phyloP scores from a whole-genome alignment of 2,329 filamentous ascomycete species.

The Pseudocercospora ulei region DNA sequence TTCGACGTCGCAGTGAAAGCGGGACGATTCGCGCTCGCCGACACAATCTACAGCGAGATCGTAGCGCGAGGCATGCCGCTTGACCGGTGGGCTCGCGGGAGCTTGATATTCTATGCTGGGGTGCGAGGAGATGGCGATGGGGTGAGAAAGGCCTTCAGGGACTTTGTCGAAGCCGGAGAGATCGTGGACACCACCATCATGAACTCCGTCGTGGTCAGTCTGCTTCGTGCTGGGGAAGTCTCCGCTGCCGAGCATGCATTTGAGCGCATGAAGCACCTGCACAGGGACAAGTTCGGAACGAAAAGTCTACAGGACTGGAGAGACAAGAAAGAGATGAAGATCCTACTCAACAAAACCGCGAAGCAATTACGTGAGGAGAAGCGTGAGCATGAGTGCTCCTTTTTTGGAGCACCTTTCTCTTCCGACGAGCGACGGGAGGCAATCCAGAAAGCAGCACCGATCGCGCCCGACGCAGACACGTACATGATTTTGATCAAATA shows the following conservation, averaged over 20 bases:
- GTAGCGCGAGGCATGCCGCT: constrained; percentile 54
- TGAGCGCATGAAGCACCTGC: constrained; percentile 64
- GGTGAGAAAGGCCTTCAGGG: constrained; percentile 65
- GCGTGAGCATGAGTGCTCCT: constrained; percentile 43
- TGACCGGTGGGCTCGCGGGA: constrained; percentile 72
- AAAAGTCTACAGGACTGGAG: constrained; percentile 37
- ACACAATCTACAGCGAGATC: constrained; percentile 80
- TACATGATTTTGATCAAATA: constrained; percentile 72
- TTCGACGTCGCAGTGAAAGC: constrained; percentile 82
- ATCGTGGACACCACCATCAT: constrained; percentile 78
- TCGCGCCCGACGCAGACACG: constrained; percentile 66
- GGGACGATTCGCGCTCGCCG: constrained; percentile 71
- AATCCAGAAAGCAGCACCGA: constrained; percentile 56
- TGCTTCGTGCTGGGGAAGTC: constrained; percentile 67
- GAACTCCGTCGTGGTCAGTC: constrained; percentile 73
- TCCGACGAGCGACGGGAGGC: constrained; percentile 34
- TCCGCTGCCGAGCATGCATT: constrained; percentile 72
- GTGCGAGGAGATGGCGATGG: constrained; percentile 62
- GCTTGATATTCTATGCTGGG: constrained; percentile 74
- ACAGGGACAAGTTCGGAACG: constrained; percentile 36
- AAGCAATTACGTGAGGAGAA: constrained; percentile 40
- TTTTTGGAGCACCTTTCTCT: constrained; percentile 28
- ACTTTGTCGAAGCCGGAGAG: constrained; percentile 75
- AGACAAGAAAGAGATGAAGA: constrained; percentile 38
- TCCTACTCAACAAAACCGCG: constrained; percentile 41